Conservation (phyloP, 768 basidiomycete species). For the Dioszegia hungarica region DNA sequence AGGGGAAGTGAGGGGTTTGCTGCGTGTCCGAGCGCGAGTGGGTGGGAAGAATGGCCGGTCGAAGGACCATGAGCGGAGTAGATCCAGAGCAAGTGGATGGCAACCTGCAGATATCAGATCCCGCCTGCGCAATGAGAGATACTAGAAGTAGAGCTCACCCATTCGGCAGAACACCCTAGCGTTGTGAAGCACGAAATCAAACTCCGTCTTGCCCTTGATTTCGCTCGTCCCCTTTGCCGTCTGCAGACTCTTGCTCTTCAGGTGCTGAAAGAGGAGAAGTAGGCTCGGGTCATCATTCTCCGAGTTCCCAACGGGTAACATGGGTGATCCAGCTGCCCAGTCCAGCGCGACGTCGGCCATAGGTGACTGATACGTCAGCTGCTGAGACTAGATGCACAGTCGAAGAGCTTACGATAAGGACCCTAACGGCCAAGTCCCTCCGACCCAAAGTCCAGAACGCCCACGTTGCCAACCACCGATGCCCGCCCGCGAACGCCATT, state of each 20-base stretch:
- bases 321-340: conserved; percentile 10
- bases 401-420: conserved; percentile 65
- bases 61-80: conserved; percentile 88
- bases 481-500: conserved; percentile 75
- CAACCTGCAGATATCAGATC: conserved; percentile 60
- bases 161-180: conserved; percentile 88
- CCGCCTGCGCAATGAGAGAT: neutral
- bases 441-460: conserved; percentile 90
- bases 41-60: conserved; percentile 61
- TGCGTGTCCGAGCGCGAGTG: neutral
- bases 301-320: conserved; percentile 62
- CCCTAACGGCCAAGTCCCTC: conserved; percentile 80
- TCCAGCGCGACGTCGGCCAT: conserved; percentile 27
- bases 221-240: conserved; percentile 88
- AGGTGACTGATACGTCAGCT: conserved; percentile 50
- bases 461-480: conserved; percentile 92
- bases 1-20: conserved; percentile 56
- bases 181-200: conserved; percentile 92
- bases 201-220: conserved; percentile 76
- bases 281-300: conserved; percentile 93
- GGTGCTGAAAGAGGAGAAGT: conserved; percentile 79
- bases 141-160: conserved; percentile 57
- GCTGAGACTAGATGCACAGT: neutral
- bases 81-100: conserved; percentile 81
- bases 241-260: conserved; percentile 85